Evolutionary conservation across 2,329 filamentous ascomycete species (phyloP).

Genomic region (Penicillium sp.): DNA sequence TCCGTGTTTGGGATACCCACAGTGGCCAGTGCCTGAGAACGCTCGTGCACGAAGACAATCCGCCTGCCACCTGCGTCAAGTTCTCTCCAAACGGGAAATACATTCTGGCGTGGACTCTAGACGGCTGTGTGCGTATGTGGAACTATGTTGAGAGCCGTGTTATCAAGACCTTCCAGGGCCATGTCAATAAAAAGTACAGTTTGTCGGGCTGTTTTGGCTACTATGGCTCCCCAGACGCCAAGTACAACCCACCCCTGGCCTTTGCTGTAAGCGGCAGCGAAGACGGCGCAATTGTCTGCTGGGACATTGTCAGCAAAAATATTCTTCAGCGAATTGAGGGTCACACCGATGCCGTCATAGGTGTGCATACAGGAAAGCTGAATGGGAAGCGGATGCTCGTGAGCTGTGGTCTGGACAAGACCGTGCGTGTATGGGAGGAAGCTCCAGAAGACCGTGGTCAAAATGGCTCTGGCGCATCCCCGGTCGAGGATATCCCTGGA

Average conservation of each 20-base stretch:
- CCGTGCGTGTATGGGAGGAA: slow-evolving; percentile 65
- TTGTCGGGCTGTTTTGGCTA: slow-evolving; percentile 82
- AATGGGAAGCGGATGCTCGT: slow-evolving; percentile 56
- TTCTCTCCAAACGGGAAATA: slow-evolving; percentile 95
- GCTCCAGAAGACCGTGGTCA: slow-evolving; percentile 12
- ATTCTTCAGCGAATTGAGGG: slow-evolving; percentile 69
- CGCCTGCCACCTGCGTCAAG: slow-evolving; percentile 82
- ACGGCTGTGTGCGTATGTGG: slow-evolving; percentile 89
- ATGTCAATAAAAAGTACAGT: slow-evolving; percentile 80
- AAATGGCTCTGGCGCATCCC: not conserved
- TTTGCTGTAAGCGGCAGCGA: slow-evolving; percentile 87
- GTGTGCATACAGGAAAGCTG: slow-evolving; percentile 62
- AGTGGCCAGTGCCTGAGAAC: slow-evolving; percentile 95
- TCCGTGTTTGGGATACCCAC: slow-evolving; percentile 92
- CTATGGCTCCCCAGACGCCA: slow-evolving; percentile 54
- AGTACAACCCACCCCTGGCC: slow-evolving; percentile 21
- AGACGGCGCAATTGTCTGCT: slow-evolving; percentile 80
- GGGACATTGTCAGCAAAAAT: slow-evolving; percentile 87
- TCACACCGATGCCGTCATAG: slow-evolving; percentile 62
- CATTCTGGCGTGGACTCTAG: slow-evolving; percentile 87
- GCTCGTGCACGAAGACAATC: slow-evolving; percentile 94
- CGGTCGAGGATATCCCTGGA: not conserved
- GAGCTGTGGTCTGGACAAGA: slow-evolving; percentile 65
- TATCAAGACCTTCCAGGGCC: slow-evolving; percentile 96
- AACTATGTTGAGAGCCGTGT: slow-evolving; percentile 90